Evolutionary conservation across 1,284 basidiomycete species (phyloP), one percentile per base, ranked within the genome.

Genomic region (Trichosporon asahii): DNA sequence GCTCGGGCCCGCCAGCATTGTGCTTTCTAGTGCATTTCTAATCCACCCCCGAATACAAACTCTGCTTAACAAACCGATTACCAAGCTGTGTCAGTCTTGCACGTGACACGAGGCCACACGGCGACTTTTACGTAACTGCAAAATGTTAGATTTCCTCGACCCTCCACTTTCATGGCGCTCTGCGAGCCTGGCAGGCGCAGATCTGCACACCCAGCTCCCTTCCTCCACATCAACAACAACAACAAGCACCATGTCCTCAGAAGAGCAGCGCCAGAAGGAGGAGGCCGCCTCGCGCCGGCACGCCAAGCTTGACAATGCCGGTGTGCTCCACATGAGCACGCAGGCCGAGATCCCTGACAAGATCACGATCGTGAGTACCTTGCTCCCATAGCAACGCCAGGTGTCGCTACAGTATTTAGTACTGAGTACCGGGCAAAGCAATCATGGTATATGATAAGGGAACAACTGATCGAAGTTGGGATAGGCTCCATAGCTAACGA

Each of bases 351-450:
- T 73, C 11, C 75, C 80, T 68, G 78, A 84, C 55, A 84, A 84
- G 74, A 74, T 84, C 66, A 78, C 79, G 31, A 84, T 84, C 49
- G 83, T 84, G 55, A 67, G 82, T 78, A 7, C 35, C 6, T 31
- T 12, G 21, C 15, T 60, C 11, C 31, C 11, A n/a, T n/a, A n/a
- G n/a, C n/a, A n/a, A n/a, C n/a, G n/a, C n/a, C n/a, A n/a, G n/a
- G n/a, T n/a, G n/a, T n/a, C n/a, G n/a, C n/a, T n/a, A n/a, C n/a
- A n/a, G n/a, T n/a, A n/a, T n/a, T n/a, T n/a, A n/a, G n/a, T n/a
- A n/a, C n/a, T n/a, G n/a, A n/a, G n/a, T n/a, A n/a, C n/a, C n/a
- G n/a, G n/a, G n/a, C n/a, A n/a, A n/a, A n/a, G n/a, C n/a, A n/a
- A n/a, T n/a, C n/a, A n/a, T n/a, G n/a, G 31, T 9, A 33, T 9